Percentiles rank a stretch among this genome's conserved stretches.
Evolutionary conservation across 805 yeast species (phyloP).

Genomic region (Myxozyma melibiosi): DNA sequence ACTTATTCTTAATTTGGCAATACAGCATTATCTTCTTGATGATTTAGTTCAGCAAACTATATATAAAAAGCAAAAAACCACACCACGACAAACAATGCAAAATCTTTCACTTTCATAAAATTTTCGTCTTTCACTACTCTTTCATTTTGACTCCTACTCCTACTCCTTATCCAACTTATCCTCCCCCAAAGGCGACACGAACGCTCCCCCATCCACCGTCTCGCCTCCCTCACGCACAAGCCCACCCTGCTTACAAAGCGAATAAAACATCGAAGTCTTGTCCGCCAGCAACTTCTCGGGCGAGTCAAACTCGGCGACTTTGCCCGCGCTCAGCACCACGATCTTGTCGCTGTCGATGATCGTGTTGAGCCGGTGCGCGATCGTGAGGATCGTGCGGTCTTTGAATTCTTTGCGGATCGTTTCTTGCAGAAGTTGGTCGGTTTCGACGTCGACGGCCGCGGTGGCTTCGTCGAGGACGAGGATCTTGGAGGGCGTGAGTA

Average conservation of each 20-base stretch:
- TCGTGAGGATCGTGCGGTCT: slow-evolving; percentile 79
- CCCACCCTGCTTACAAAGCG: slow-evolving; percentile 83
- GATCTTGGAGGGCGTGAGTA: slow-evolving; percentile 72
- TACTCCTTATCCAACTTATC: slow-evolving; percentile 12
- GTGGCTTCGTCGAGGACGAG: slow-evolving; percentile 86
- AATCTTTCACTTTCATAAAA: too few relatives aligned
- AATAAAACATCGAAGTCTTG: slow-evolving; percentile 70
- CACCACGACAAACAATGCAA: too few relatives aligned
- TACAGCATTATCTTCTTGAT: too few relatives aligned
- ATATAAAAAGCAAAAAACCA: too few relatives aligned
- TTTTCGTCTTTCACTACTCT: not conserved
- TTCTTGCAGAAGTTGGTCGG: slow-evolving; percentile 76
- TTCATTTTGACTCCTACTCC: not conserved
- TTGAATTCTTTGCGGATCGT: slow-evolving; percentile 74
- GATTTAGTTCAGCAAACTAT: too few relatives aligned
- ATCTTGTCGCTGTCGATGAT: slow-evolving; percentile 82
- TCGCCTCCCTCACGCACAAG: slow-evolving; percentile 29
- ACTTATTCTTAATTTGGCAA: too few relatives aligned
- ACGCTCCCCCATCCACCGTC: too few relatives aligned
- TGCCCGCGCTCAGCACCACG: slow-evolving; percentile 72
- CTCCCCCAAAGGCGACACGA: not conserved
- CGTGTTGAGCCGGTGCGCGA: slow-evolving; percentile 87
- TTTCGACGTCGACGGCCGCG: slow-evolving; percentile 86
- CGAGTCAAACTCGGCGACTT: slow-evolving; percentile 73
- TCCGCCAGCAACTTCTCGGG: slow-evolving; percentile 69